Conservation (phyloP, 441 rosid species). For the Adansonia rubrostipa region DNA sequence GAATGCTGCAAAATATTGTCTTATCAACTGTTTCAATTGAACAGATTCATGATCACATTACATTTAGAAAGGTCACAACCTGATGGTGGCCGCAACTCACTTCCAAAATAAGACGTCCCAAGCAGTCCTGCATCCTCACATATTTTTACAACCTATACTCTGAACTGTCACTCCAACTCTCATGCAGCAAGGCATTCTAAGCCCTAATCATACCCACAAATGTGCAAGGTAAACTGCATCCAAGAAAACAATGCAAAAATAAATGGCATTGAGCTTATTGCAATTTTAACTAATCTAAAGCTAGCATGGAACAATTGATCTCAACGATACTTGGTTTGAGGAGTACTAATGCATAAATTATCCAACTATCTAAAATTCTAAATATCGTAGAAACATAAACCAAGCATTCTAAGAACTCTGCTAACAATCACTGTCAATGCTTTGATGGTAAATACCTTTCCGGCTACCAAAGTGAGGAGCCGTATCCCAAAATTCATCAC, state of each 20-base stretch:
- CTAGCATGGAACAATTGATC: background rate
- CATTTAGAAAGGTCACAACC: background rate
- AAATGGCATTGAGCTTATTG: background rate
- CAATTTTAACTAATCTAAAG: background rate
- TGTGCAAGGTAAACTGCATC: conserved; percentile 1
- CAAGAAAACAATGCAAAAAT: background rate
- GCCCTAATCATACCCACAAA: background rate
- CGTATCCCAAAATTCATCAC: conserved; percentile 77
- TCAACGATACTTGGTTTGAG: background rate
- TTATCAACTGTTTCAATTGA: background rate
- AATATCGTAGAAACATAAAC: background rate
- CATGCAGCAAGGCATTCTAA: background rate
- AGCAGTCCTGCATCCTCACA: background rate
- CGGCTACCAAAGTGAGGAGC: conserved; percentile 73
- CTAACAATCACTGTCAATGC: background rate
- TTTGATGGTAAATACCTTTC: conserved; percentile 41
- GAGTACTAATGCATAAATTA: background rate
- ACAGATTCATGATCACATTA: background rate
- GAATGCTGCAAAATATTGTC: background rate
- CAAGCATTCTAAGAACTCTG: background rate
- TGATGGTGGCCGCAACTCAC: background rate
- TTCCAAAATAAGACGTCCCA: background rate
- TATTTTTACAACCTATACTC: background rate
- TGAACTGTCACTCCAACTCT: background rate
- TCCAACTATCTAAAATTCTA: background rate